phyloP scores from a whole-genome alignment of 1,139 yeast genomes.

The Taphrina pruni region DNA sequence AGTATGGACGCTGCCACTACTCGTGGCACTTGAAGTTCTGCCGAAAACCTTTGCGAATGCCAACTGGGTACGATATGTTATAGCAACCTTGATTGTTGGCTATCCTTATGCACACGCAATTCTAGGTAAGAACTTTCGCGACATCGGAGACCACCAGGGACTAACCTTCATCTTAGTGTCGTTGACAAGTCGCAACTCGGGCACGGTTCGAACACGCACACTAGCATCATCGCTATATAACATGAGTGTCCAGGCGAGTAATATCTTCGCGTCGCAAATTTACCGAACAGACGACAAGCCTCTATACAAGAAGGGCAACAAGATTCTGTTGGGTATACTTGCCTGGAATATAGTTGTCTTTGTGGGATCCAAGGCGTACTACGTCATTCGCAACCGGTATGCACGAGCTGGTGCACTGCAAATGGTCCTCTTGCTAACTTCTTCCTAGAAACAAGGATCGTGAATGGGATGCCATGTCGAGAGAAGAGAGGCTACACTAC shows the following conservation, averaged over 20 bases:
- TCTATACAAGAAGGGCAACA: constrained; percentile 60
- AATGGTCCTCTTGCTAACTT: constrained; percentile 58
- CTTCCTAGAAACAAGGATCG: background rate
- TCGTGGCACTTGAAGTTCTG: background rate
- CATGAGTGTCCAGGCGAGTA: constrained; percentile 64
- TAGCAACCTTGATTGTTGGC: constrained; percentile 59
- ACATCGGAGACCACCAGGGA: too few species aligned
- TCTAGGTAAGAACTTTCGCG: background rate
- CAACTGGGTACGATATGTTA: constrained; percentile 62
- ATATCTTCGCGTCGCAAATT: constrained; percentile 59
- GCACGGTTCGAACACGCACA: constrained; percentile 65
- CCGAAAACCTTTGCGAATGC: constrained; percentile 47
- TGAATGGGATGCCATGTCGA: background rate
- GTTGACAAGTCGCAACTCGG: constrained; percentile 68
- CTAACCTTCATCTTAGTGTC: constrained; percentile 52
- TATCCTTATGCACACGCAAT: constrained; percentile 52
- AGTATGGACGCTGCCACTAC: constrained; percentile 7
- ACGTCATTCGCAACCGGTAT: constrained; percentile 58
- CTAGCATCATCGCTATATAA: constrained; percentile 68
- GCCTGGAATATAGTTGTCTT: constrained; percentile 48
- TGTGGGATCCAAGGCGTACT: constrained; percentile 52
- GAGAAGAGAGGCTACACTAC: constrained; percentile 59
- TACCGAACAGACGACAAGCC: constrained; percentile 67
- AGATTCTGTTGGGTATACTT: constrained; percentile 55
- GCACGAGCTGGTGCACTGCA: constrained; percentile 49